A percentile compares a stretch with the other conserved stretches of the same genome.
Evolutionary conservation across 306 rosid genomes (phyloP).

Genomic region (Glycine latifolia): DNA sequence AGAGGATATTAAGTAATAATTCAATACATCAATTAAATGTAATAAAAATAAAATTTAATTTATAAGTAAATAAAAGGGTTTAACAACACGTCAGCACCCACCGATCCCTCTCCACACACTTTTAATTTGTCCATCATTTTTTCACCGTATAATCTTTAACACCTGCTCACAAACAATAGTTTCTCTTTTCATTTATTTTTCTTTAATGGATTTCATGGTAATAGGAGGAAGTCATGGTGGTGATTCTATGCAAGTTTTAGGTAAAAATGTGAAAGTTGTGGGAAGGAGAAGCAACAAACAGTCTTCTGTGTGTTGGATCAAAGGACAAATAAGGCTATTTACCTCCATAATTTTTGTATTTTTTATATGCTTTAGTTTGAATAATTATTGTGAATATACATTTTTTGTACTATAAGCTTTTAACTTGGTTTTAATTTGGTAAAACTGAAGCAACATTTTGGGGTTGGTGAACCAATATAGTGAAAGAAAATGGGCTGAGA

Average conservation of each 20-base stretch:
- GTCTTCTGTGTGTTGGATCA: conserved; percentile 26
- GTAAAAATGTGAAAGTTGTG: conserved; percentile 1
- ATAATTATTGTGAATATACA: background rate
- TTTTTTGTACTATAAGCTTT: background rate
- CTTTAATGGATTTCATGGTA: conserved; percentile 43
- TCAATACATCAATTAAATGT: conserved; percentile 22
- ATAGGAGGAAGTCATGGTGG: conserved; percentile 23
- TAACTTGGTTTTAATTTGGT: background rate
- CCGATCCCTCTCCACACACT: conserved; percentile 57
- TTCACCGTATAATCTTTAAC: conserved; percentile 24
- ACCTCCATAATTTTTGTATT: too few relatives aligned
- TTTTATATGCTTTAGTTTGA: background rate
- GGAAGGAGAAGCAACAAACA: conserved; percentile 50
- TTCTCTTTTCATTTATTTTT: background rate
- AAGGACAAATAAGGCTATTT: conserved; percentile 75
- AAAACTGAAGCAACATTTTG: conserved; percentile 59
- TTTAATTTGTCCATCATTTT: conserved; percentile 43
- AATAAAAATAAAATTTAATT: conserved; percentile 1
- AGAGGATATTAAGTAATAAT: background rate
- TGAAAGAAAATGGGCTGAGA: conserved; percentile 84
- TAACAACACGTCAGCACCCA: conserved; percentile 41
- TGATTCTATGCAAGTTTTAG: background rate
- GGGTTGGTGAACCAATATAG: conserved; percentile 84
- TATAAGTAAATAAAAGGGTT: background rate
- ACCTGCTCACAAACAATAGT: conserved; percentile 34